A percentile compares a stretch with the other conserved stretches of the same genome.
These are phyloP conservation scores for Kluyveromyces sp. DNA, from an alignment of 1,139 yeast species.

Conservation along the genomic window DNA sequence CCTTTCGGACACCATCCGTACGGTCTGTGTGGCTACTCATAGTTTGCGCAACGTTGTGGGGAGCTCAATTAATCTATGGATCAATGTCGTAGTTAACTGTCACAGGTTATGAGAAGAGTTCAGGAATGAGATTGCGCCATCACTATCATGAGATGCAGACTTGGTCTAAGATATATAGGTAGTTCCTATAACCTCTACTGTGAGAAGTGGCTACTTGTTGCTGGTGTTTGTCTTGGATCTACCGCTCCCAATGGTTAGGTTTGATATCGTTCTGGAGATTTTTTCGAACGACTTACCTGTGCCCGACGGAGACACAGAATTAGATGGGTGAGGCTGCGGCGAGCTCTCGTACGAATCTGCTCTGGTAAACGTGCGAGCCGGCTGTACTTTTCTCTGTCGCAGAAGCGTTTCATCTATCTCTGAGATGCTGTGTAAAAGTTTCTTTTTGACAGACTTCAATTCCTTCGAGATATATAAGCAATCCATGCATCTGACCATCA, in stretches of 20 bases:
- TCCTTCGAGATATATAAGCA: slow-evolving; percentile 50
- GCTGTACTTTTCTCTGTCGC: slow-evolving; percentile 5
- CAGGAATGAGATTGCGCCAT: too few species aligned
- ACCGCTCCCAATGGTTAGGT: slow-evolving; percentile 3
- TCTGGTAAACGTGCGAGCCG: not conserved
- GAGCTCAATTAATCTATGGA: too few species aligned
- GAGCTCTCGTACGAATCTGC: slow-evolving; percentile 1
- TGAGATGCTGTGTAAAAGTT: slow-evolving; percentile 18
- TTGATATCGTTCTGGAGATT: slow-evolving; percentile 6
- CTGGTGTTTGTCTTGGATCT: slow-evolving; percentile 5
- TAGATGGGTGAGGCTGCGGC: slow-evolving; percentile 8
- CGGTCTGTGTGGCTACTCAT: too few species aligned
- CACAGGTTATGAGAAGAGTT: too few species aligned
- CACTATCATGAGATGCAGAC: too few species aligned
- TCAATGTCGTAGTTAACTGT: too few species aligned
- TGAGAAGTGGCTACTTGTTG: not conserved
- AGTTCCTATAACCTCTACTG: too few species aligned
- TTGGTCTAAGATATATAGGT: too few species aligned
- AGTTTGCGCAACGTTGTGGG: too few species aligned
- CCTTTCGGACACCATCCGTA: too few species aligned
- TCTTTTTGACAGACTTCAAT: slow-evolving; percentile 35
- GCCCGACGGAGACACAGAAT: slow-evolving; percentile 4
- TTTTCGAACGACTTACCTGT: slow-evolving; percentile 6
- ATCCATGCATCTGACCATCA: slow-evolving; percentile 56
- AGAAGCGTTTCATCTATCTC: slow-evolving; percentile 14